Percentiles rank a stretch among this genome's conserved stretches.
Evolutionary conservation across 371 early-diverging fungal genomes (phyloP).

Genomic region (Massospora cicadina): DNA sequence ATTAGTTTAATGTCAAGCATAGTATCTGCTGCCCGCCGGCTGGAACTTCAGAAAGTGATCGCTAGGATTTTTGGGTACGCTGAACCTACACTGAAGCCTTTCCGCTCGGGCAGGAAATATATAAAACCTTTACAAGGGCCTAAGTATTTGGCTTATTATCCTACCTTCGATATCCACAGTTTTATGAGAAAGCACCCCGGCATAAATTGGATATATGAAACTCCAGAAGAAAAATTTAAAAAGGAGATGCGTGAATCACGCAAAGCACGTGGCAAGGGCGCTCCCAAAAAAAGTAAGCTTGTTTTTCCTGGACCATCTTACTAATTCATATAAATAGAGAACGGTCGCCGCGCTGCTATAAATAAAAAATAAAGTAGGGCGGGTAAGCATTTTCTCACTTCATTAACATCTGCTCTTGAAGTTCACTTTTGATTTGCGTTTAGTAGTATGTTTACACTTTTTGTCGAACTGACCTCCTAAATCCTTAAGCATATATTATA

Average conservation of each 20-base stretch:
- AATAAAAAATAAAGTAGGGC: conserved; percentile 11
- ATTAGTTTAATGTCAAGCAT: neutral
- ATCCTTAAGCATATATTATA: too few species aligned
- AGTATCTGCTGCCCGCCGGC: neutral
- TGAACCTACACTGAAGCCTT: neutral
- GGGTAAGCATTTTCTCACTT: too few species aligned
- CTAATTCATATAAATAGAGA: neutral
- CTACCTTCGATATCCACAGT: neutral
- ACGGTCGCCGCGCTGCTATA: conserved; percentile 4
- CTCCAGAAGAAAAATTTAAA: conserved; percentile 10
- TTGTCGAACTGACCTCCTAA: too few species aligned
- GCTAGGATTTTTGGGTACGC: neutral
- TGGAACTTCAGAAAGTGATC: conserved; percentile 3
- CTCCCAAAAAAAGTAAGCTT: conserved; percentile 11
- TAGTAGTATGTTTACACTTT: too few species aligned
- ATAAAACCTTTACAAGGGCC: conserved; percentile 9
- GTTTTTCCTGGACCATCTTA: neutral
- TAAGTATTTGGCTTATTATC: conserved; percentile 5
- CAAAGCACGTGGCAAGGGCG: conserved; percentile 9
- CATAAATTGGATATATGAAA: neutral
- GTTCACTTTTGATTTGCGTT: too few species aligned
- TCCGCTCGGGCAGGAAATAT: conserved; percentile 1
- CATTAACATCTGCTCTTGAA: too few species aligned
- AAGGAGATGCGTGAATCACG: neutral
- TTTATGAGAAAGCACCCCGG: neutral